A percentile compares a stretch with the other conserved stretches of the same genome.
Evolutionary conservation across 805 yeast genomes (phyloP).

Genomic region (Scheffersomyces coipomensis): DNA sequence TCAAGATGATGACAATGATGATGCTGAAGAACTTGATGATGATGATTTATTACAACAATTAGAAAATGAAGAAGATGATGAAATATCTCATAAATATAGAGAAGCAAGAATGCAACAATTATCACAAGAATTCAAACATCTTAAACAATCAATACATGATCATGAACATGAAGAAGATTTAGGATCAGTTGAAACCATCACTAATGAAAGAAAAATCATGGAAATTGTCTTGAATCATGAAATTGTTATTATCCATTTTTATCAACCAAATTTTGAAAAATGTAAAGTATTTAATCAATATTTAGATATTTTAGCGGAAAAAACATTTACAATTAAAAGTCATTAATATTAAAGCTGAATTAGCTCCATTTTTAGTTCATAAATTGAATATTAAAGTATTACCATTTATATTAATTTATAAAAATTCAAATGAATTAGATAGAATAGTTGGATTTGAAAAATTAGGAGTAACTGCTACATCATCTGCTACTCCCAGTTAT

Average conservation of each 20-base stretch:
- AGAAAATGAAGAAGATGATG: conserved; percentile 40
- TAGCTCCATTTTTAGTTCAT: conserved; percentile 71
- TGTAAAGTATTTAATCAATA: conserved; percentile 59
- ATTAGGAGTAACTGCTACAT: conserved; percentile 33
- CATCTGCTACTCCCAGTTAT: conserved; percentile 45
- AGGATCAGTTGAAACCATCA: conserved; percentile 41
- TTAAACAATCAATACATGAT: conserved; percentile 28
- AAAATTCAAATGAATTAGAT: conserved; percentile 55
- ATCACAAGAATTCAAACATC: conserved; percentile 38
- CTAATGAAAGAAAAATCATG: conserved; percentile 58
- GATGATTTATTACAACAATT: conserved; percentile 51
- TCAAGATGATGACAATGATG: conserved; percentile 34
- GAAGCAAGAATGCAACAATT: conserved; percentile 64
- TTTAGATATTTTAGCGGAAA: conserved; percentile 45
- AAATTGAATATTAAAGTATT: conserved; percentile 63
- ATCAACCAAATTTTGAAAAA: conserved; percentile 56
- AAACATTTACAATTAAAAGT: conserved; percentile 58
- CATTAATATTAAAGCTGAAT: conserved; percentile 54
- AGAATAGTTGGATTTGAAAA: conserved; percentile 70
- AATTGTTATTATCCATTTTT: conserved; percentile 58
- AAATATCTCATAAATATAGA: conserved; percentile 48
- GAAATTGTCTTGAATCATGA: conserved; percentile 44
- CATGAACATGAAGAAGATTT: conserved; percentile 13
- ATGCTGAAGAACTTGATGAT: conserved; percentile 23
- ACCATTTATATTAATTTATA: conserved; percentile 68